Conservation (phyloP, 2,329 filamentous ascomycete species). For the Torrubiellomyces zombiae region DNA sequence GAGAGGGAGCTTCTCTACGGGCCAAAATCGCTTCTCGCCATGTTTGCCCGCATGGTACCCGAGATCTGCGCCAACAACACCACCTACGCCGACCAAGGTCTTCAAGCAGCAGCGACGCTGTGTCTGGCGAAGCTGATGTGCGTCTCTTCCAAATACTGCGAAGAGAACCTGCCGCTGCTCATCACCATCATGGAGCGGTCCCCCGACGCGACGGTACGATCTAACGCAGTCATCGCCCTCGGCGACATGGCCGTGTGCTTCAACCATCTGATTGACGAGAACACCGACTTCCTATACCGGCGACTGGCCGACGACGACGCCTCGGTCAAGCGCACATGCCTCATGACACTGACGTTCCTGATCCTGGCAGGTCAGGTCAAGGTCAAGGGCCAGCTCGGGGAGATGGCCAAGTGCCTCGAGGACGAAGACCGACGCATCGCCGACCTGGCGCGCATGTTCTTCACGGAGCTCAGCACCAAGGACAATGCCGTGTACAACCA, state of each 20-base stretch:
- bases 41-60: conserved; percentile 79
- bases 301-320: conserved; percentile 76
- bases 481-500: conserved; percentile 99
- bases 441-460: conserved; percentile 94
- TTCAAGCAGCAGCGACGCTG: conserved; percentile 84
- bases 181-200: conserved; percentile 97
- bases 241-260: conserved; percentile 99
- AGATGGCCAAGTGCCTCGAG: conserved; percentile 98
- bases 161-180: conserved; percentile 76
- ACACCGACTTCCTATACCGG: conserved; percentile 94
- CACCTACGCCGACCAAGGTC: conserved; percentile 70
- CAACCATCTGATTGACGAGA: conserved; percentile 97
- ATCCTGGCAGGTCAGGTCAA: conserved; percentile 97
- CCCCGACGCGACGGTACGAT: conserved; percentile 78
- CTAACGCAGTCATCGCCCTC: conserved; percentile 90
- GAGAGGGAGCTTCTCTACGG: conserved; percentile 75
- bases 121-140: conserved; percentile 99
- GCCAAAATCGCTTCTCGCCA: conserved; percentile 65
- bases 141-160: conserved; percentile 91
- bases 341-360: conserved; percentile 96
- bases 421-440: conserved; percentile 90
- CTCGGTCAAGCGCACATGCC: conserved; percentile 87
- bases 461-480: conserved; percentile 91
- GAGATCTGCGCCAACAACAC: conserved; percentile 95
- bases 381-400: conserved; percentile 93